Conservation (phyloP, 371 early-diverging fungal species). For the Chytridium lagenaria region DNA sequence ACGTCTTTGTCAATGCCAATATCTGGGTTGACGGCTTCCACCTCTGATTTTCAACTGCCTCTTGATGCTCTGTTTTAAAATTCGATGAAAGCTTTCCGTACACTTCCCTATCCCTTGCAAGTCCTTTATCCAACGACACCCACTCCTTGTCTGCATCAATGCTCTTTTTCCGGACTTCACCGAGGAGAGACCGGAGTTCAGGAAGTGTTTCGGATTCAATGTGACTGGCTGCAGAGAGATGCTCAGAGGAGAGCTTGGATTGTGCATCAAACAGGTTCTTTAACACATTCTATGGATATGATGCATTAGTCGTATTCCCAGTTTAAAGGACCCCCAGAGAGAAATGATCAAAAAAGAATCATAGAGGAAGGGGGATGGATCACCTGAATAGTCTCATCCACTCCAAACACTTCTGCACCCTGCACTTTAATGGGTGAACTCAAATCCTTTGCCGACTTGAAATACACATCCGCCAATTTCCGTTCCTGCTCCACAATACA, state of each 20-base stretch:
- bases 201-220: conserved; percentile 51
- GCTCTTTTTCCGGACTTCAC: conserved; percentile 40
- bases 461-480: conserved; percentile 42
- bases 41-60: conserved; percentile 36
- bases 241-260: conserved; percentile 50
- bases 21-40: conserved; percentile 10
- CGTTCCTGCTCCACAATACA: conserved; percentile 46
- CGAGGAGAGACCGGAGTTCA: conserved; percentile 42
- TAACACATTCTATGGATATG: conserved; percentile 35
- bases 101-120: conserved; percentile 40
- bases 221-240: conserved; percentile 33
- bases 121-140: conserved; percentile 43
- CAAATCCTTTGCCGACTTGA: conserved; percentile 37
- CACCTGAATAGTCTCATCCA: conserved; percentile 46
- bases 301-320: neutral
- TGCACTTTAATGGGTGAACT: conserved; percentile 28
- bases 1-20: conserved; percentile 25
- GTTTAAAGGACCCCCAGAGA: too few species aligned
- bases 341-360: too few species aligned
- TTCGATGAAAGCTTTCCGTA: conserved; percentile 38
- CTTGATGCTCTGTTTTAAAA: conserved; percentile 32
- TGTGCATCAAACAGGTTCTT: conserved; percentile 51
- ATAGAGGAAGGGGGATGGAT: neutral
- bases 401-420: conserved; percentile 42
- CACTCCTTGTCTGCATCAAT: conserved; percentile 48